Conservation (phyloP, 1,284 basidiomycete species). For the Vanrija humicola region DNA sequence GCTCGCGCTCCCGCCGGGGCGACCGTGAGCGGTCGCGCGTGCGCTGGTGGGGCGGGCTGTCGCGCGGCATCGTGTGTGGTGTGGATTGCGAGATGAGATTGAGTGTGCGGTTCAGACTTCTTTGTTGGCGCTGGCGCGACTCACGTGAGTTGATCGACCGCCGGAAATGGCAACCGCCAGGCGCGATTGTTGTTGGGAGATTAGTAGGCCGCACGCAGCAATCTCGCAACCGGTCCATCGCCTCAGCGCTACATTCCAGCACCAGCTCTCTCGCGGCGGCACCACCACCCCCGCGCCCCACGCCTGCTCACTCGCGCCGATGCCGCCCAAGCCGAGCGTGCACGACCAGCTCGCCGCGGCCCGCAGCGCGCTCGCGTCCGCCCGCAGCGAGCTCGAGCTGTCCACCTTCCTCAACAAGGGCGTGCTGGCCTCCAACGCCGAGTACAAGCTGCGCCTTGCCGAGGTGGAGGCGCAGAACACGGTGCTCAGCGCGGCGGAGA, state of each 20-base stretch:
- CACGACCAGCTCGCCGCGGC: conserved; percentile 1
- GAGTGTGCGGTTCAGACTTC: no score
- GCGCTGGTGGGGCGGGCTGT: conserved; percentile 11
- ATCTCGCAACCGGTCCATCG: no score
- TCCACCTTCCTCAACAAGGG: conserved; percentile 42
- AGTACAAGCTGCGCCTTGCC: conserved; percentile 35
- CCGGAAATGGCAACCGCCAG: no score
- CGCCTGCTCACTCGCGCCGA: not conserved
- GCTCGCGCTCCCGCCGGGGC: not conserved
- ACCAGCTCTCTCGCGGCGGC: no score
- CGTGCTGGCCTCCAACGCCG: conserved; percentile 32
- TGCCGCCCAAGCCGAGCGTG: not conserved
- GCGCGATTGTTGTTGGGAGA: no score
- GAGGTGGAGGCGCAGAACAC: conserved; percentile 34
- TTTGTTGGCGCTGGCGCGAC: no score
- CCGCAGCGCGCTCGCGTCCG: conserved; percentile 27
- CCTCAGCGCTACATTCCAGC: no score
- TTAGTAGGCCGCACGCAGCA: no score
- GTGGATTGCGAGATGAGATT: not conserved
- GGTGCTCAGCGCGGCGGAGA: conserved; percentile 31
- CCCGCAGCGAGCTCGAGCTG: conserved; percentile 35
- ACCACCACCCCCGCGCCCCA: no score
- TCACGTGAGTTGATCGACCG: no score
- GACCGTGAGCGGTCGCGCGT: conserved; percentile 4
- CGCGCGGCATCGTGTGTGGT: conserved; percentile 1